These are phyloP conservation scores for Symbiodinium pilosum DNA, from an alignment of 73 alveolate genomes.

Conservation along the genomic window DNA sequence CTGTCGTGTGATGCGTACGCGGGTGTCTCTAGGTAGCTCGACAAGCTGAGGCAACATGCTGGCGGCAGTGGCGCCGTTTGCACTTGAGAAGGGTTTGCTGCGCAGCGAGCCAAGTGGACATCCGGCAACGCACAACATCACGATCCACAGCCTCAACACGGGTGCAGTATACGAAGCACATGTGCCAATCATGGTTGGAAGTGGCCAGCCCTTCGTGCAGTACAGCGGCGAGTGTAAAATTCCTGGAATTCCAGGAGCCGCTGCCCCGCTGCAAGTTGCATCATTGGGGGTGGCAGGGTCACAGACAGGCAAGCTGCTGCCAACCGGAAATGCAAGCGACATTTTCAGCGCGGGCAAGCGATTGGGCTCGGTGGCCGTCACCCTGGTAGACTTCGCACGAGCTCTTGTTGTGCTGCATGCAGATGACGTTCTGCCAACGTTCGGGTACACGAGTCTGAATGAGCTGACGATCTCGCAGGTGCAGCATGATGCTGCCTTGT, in stretches of 20 bases:
- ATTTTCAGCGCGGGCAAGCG: background rate
- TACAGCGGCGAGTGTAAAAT: constrained; percentile 15
- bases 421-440: constrained; percentile 34
- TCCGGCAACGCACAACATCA: background rate
- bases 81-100: constrained; percentile 30
- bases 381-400: constrained; percentile 60
- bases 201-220: background rate
- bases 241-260: constrained; percentile 64
- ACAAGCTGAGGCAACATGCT: constrained; percentile 29
- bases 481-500: background rate
- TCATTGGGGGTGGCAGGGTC: constrained; percentile 50
- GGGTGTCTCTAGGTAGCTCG: too few relatives aligned
- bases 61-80: constrained; percentile 84
- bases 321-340: background rate
- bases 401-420: constrained; percentile 50
- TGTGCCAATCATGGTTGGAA: background rate
- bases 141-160: constrained; percentile 59
- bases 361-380: background rate
- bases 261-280: constrained; percentile 51
- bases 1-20: background rate
- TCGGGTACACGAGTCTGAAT: constrained; percentile 15
- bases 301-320: constrained; percentile 47
- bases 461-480: background rate
- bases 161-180: constrained; percentile 56
- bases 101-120: background rate